Evolutionary conservation across 192 early-diverging fungal species (phyloP), one percentile per base, ranked within the genome.

Genomic region (Jimgerdemannia flammicorona): DNA sequence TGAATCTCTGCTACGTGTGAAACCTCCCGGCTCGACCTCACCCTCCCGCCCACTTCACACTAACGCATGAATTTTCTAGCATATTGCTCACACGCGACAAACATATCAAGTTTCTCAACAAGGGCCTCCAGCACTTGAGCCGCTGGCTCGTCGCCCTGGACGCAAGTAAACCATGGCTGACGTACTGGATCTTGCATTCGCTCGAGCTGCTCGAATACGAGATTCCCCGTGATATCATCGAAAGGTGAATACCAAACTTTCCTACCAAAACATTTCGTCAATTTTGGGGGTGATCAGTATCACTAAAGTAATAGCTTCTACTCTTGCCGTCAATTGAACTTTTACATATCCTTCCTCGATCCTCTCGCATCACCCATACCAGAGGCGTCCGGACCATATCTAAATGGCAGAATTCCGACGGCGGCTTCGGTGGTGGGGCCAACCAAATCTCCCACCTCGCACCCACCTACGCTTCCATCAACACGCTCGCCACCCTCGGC

Each of bases 371-470:
- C 4, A 4, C 11, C 11, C 11, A 54, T 7, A 54, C 11, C 49
- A 90, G 89, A 70, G 84, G 83, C 9, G 77, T 95, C 11, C 81
- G 84, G 1, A 94, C 92, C 2, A 72, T 98, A 3, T 40, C 73
- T 14, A 80, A 81, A 39, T 90, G 92, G 73, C 95, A 97, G 78
- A 76, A 85, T 59, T 75, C 83, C 4, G 77, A 76, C 11, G 97
- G 97, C 20, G 97, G 97, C 40, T 99, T 93, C 81, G 89, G 90
- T 40, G 96, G 97, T 44, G 98, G 97, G 4, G 85, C 86, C 19
- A 88, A 89, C 70, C 96, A 98, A 81, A 75, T 97, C 14, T 83
- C 94, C 9, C 98, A 99, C 84, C 70, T 96, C 64, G 96, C 95
- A 3, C 88, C 94, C 0, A 96, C 96, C 0, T 99, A 94, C 83